These are phyloP conservation scores for Apiospora marii DNA, from an alignment of 2,329 filamentous ascomycete genomes.

Conservation along the genomic window DNA sequence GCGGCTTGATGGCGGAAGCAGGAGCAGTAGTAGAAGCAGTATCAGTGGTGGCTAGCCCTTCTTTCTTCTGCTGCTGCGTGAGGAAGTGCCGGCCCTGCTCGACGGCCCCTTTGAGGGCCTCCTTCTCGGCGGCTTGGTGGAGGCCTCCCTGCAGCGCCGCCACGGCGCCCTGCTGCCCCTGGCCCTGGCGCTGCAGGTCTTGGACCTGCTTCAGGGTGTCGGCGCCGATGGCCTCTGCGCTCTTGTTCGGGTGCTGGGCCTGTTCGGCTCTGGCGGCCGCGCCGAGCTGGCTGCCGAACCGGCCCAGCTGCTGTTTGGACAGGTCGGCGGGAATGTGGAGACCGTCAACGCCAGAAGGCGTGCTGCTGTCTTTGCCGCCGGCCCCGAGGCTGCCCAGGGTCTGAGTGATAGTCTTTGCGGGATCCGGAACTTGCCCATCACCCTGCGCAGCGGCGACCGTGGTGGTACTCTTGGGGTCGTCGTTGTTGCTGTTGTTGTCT, in stretches of 20 bases:
- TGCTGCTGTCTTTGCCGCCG: neutral
- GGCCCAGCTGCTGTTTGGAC: neutral
- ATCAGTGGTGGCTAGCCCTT: neutral
- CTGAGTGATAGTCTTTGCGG: neutral
- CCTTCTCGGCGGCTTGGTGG: neutral
- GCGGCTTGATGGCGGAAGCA: neutral
- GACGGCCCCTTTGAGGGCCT: neutral
- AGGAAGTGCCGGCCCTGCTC: neutral
- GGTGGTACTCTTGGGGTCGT: neutral
- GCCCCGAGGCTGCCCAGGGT: neutral
- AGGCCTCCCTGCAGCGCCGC: neutral
- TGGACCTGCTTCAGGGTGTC: slow-evolving; percentile 4
- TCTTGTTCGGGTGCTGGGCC: slow-evolving; percentile 5
- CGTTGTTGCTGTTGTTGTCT: neutral
- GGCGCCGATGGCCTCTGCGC: neutral
- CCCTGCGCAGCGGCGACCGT: neutral
- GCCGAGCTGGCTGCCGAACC: neutral
- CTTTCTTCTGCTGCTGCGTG: neutral
- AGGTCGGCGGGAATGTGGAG: neutral
- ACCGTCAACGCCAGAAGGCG: too few relatives aligned
- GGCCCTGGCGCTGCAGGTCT: neutral
- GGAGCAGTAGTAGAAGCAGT: neutral
- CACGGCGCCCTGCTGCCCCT: neutral
- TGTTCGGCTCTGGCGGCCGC: neutral
- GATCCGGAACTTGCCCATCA: neutral